Base-by-base conservation (phyloP, 129 eudicot genomes). In the Flaveria brownii region DNA sequence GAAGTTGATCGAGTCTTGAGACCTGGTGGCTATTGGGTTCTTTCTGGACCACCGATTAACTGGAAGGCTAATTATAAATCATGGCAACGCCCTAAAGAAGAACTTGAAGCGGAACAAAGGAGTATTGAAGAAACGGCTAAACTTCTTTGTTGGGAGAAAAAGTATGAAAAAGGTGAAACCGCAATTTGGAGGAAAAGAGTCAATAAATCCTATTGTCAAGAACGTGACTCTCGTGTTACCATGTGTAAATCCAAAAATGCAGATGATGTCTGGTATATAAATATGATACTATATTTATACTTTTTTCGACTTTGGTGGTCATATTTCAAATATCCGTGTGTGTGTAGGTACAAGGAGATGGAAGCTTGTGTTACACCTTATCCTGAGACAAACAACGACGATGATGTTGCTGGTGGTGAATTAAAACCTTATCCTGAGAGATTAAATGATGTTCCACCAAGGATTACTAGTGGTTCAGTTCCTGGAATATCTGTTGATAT, bases 121-220 rank as follows among this genome's bases (percentile, higher is more conserved):
- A 83, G 77, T 30, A 80, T 86, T 9, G 87, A 86, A 56, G 79
- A 83, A 39, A 66, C 17, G 57, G 83, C 90, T 23, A 83, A 83
- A 73, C 87, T 86, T 71, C 85, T 86, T 80, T 83, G 87, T 61
- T 83, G 90, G 90, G 87, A 86, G 77, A 85, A 86, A 78, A 80
- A 79, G 56, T 77, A 84, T 45, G 90, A 83, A 70, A 80, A 83
- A 65, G 85, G 81, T 8, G 87, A 83, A 79, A 86, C 85, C 0
- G 82, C 86, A 2, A 68, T 82, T 36, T 86, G 86, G 84, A 82
- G 85, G 78, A 85, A 81, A 75, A 30, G 86, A 82, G 74, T 82
- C 41, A 82, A 82, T 65, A 60, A 75, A 72, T 73, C 82, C 22
- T 70, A 69, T 60, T 85, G 86, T 71, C 51, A 55, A 70, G 86